Evolutionary conservation across 2,329 filamentous ascomycete species (phyloP).

Genomic region (Gnomoniopsis sp.): DNA sequence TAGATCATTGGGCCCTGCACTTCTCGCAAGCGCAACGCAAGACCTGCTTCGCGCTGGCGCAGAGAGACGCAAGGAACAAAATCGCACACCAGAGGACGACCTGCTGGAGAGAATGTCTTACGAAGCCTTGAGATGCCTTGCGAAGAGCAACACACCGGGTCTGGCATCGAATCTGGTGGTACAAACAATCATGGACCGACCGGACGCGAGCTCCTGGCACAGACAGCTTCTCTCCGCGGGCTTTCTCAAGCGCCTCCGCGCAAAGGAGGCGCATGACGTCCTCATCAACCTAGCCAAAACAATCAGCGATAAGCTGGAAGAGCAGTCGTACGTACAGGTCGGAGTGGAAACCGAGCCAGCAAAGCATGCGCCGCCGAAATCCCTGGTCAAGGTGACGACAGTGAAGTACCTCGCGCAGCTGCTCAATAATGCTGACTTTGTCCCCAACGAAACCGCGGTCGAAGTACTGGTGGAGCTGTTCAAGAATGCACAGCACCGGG

Average conservation of each 20-base stretch:
- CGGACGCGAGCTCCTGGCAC: conserved; percentile 13
- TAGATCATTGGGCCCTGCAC: neutral
- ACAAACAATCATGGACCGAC: conserved; percentile 11
- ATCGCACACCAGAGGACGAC: neutral
- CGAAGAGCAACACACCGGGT: neutral
- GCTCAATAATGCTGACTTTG: conserved; percentile 7
- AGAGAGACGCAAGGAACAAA: neutral
- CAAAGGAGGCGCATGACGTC: conserved; percentile 1
- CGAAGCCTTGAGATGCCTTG: neutral
- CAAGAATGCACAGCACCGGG: conserved; percentile 8
- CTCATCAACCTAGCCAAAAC: conserved; percentile 5
- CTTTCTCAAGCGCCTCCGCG: conserved; percentile 5
- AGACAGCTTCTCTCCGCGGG: conserved; percentile 1
- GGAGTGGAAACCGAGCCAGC: conserved; percentile 6
- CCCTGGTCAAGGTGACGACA: conserved; percentile 13
- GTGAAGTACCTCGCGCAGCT: conserved; percentile 14
- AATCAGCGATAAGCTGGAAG: conserved; percentile 9
- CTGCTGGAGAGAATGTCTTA: conserved; percentile 7
- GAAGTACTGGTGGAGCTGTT: conserved; percentile 9
- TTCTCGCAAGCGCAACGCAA: conserved; percentile 5
- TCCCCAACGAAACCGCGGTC: conserved; percentile 3
- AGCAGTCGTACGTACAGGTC: conserved; percentile 11
- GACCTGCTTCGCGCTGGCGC: conserved; percentile 1
- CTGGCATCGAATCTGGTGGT: conserved; percentile 9
- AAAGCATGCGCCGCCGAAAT: neutral